These are phyloP conservation scores for Caloboletus inedulis DNA, from an alignment of 1,284 basidiomycete genomes.

Conservation along the genomic window DNA sequence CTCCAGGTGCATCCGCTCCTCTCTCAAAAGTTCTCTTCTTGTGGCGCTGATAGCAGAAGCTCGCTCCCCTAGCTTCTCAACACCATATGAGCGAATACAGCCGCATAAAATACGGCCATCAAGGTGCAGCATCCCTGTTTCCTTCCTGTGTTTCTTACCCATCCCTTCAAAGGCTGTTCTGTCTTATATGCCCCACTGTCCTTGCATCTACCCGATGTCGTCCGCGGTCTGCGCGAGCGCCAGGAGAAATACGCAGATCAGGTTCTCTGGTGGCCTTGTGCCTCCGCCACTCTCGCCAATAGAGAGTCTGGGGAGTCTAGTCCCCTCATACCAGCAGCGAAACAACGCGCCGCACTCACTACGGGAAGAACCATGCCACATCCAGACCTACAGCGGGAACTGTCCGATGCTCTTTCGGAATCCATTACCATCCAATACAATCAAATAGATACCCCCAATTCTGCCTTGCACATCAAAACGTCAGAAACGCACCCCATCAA, in stretches of 20 bases:
- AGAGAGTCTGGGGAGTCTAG: background rate
- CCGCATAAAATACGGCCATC: slow-evolving; percentile 67
- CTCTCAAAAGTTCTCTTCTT: background rate
- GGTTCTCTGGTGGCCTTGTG: slow-evolving; percentile 55
- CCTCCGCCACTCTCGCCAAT: background rate
- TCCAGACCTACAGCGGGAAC: slow-evolving; percentile 24
- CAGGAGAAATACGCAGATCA: slow-evolving; percentile 50
- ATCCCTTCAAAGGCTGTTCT: slow-evolving; percentile 46
- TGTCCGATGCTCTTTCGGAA: slow-evolving; percentile 24
- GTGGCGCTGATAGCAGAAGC: slow-evolving; percentile 34
- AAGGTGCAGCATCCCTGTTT: slow-evolving; percentile 40
- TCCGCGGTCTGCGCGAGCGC: slow-evolving; percentile 54
- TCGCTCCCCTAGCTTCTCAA: slow-evolving; percentile 68
- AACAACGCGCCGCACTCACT: slow-evolving; percentile 27
- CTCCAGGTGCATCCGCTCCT: slow-evolving; percentile 13
- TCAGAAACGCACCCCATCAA: slow-evolving; percentile 84
- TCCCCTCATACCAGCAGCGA: slow-evolving; percentile 22
- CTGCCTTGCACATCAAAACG: slow-evolving; percentile 53
- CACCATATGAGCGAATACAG: slow-evolving; percentile 81
- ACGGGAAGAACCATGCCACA: slow-evolving; percentile 15
- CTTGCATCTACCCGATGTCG: slow-evolving; percentile 63
- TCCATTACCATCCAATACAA: slow-evolving; percentile 8
- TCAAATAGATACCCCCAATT: slow-evolving; percentile 4
- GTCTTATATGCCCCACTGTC: slow-evolving; percentile 68
- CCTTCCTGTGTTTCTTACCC: background rate